phyloP scores from a whole-genome alignment of 2,329 filamentous ascomycete species.

The Microdochium bolleyi region DNA sequence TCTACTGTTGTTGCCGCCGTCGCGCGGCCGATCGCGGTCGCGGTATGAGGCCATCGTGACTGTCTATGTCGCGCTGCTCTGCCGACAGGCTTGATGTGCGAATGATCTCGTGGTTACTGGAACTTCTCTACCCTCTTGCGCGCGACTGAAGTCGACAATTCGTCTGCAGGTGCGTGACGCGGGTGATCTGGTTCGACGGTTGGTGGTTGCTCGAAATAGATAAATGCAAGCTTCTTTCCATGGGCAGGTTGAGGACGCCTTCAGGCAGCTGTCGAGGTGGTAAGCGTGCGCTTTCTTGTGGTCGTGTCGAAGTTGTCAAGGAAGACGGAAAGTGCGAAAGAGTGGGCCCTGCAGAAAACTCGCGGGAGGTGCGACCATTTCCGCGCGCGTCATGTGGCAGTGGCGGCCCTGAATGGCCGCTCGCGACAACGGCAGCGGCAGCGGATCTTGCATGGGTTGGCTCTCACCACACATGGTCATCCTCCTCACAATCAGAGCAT shows the following conservation, averaged over 20 bases:
- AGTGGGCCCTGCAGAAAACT: background rate
- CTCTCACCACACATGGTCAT: too few relatives aligned
- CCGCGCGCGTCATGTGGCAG: background rate
- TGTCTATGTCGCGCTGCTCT: background rate
- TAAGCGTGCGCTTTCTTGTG: background rate
- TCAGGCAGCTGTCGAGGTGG: too few relatives aligned
- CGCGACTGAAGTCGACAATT: too few relatives aligned
- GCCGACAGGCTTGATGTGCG: background rate
- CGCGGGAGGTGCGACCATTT: background rate
- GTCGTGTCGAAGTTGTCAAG: background rate
- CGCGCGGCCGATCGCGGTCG: background rate
- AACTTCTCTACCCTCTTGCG: too few relatives aligned
- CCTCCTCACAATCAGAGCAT: too few relatives aligned
- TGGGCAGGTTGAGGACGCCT: too few relatives aligned
- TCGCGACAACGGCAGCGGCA: too few relatives aligned
- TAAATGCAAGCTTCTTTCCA: too few relatives aligned
- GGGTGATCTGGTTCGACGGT: too few relatives aligned
- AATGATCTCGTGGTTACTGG: background rate
- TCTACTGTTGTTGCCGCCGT: background rate
- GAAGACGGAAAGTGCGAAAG: background rate
- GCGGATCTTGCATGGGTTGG: too few relatives aligned
- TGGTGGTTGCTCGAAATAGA: too few relatives aligned
- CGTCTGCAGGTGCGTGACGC: too few relatives aligned
- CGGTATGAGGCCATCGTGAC: background rate
- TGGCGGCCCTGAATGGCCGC: background rate